These are phyloP conservation scores for Annulohypoxylon moriforme DNA, from an alignment of 495 filamentous ascomycete genomes.

Conservation along the genomic window DNA sequence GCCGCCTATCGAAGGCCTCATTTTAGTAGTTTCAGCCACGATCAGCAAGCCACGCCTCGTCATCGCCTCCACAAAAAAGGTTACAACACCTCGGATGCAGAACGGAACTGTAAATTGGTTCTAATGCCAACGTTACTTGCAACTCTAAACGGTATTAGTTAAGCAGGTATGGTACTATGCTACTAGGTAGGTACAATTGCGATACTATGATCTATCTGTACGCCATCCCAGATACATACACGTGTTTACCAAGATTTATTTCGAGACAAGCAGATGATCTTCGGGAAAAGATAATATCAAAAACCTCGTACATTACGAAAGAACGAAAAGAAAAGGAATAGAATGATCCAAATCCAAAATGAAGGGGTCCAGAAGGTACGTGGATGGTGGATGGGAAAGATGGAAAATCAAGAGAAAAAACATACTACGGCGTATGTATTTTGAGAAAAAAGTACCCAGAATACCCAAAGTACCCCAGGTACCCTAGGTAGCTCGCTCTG, in stretches of 20 bases:
- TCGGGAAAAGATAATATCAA: not conserved
- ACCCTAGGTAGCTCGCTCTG: conserved; percentile 22
- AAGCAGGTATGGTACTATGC: not conserved
- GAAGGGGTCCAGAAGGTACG: conserved; percentile 3
- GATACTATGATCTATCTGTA: conserved; percentile 1
- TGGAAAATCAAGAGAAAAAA: conserved; percentile 17
- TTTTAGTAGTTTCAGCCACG: conserved; percentile 39
- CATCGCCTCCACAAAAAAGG: conserved; percentile 41
- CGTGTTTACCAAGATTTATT: conserved; percentile 20
- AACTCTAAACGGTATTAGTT: not conserved
- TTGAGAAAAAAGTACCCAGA: too few species aligned
- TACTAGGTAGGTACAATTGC: not conserved
- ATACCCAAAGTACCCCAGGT: not conserved
- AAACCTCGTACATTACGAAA: not conserved
- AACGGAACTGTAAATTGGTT: conserved; percentile 37
- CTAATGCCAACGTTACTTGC: conserved; percentile 1
- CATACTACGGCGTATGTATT: not conserved
- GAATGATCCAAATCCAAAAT: not conserved
- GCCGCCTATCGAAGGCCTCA: conserved; percentile 1
- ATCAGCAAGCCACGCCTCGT: conserved; percentile 46
- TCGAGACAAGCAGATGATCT: not conserved
- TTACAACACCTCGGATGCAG: conserved; percentile 25
- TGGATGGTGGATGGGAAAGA: conserved; percentile 1
- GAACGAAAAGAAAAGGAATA: not conserved
- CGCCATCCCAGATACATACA: conserved; percentile 15